These are phyloP conservation scores for Solanum raphanifolium DNA, from an alignment of 257 asterid species.

Conservation along the genomic window DNA sequence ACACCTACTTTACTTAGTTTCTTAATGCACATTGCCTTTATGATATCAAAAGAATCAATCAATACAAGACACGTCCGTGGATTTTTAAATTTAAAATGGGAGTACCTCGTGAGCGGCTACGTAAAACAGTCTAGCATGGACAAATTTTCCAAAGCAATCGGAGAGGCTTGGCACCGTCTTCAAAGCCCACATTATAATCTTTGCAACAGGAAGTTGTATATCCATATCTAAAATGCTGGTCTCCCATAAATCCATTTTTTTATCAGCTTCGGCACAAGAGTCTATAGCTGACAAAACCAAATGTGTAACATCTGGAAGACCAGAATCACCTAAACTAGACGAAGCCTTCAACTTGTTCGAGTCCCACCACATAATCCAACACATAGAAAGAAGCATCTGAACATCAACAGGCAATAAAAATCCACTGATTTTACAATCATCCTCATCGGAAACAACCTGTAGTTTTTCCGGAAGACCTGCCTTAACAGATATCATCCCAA, in stretches of 20 bases:
- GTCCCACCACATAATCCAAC: slow-evolving; percentile 73
- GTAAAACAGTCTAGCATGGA: slow-evolving; percentile 51
- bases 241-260: slow-evolving; percentile 45
- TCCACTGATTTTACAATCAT: slow-evolving; percentile 57
- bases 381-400: slow-evolving; percentile 46
- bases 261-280: slow-evolving; percentile 37
- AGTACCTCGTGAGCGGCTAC: slow-evolving; percentile 34
- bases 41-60: background rate
- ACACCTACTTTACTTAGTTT: background rate
- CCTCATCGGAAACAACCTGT: slow-evolving; percentile 52
- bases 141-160: slow-evolving; percentile 63
- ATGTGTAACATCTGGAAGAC: slow-evolving; percentile 63
- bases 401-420: slow-evolving; percentile 34
- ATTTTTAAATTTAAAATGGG: background rate
- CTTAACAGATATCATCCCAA: slow-evolving; percentile 33
- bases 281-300: slow-evolving; percentile 59
- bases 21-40: background rate
- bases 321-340: slow-evolving; percentile 13
- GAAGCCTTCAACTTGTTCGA: slow-evolving; percentile 25
- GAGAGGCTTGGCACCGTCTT: slow-evolving; percentile 65
- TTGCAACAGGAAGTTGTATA: slow-evolving; percentile 51
- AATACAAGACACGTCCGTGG: background rate
- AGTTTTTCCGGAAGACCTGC: slow-evolving; percentile 56
- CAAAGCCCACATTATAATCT: slow-evolving; percentile 66
- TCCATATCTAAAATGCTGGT: slow-evolving; percentile 26